phyloP scores from a whole-genome alignment of 768 basidiomycete genomes.

The Mycena amicta region DNA sequence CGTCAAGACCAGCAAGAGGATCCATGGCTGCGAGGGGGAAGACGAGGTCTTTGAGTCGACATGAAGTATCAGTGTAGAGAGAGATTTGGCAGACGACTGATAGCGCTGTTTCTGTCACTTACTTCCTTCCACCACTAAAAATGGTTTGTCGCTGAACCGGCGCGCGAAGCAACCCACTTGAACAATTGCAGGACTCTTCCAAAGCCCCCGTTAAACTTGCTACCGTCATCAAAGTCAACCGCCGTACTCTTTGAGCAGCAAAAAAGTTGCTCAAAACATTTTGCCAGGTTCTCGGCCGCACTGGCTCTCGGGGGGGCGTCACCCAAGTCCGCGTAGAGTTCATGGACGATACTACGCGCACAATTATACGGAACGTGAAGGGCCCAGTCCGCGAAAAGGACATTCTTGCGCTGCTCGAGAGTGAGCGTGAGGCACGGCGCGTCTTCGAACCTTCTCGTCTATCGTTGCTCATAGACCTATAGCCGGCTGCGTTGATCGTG shows the following conservation, averaged over 20 bases:
- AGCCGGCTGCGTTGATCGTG: slow-evolving; percentile 43
- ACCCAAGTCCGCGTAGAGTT: slow-evolving; percentile 99
- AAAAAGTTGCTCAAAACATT: slow-evolving; percentile 15
- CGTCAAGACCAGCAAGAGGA: not conserved
- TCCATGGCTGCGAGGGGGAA: not conserved
- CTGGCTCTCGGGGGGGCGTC: slow-evolving; percentile 98
- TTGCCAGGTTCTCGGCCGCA: slow-evolving; percentile 90
- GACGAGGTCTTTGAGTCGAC: too few relatives aligned
- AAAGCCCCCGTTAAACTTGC: slow-evolving; percentile 97
- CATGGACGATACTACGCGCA: slow-evolving; percentile 94
- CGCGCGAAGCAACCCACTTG: not conserved
- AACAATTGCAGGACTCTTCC: slow-evolving; percentile 67
- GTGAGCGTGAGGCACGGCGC: slow-evolving; percentile 98
- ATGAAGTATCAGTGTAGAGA: not conserved
- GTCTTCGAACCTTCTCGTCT: slow-evolving; percentile 34
- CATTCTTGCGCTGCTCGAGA: slow-evolving; percentile 94
- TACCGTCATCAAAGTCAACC: slow-evolving; percentile 90
- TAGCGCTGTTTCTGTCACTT: too few relatives aligned
- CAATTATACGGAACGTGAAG: slow-evolving; percentile 99
- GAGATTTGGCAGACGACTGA: not conserved
- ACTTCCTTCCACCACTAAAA: slow-evolving; percentile 29
- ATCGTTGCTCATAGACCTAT: not conserved
- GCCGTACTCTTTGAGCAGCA: not conserved
- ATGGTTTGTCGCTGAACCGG: not conserved
- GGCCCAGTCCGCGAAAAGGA: slow-evolving; percentile 96